A percentile compares a stretch with the other conserved stretches of the same genome.
Conservation (phyloP, 1,139 yeast genomes). For the Yamadazyma atmosphaerica region DNA sequence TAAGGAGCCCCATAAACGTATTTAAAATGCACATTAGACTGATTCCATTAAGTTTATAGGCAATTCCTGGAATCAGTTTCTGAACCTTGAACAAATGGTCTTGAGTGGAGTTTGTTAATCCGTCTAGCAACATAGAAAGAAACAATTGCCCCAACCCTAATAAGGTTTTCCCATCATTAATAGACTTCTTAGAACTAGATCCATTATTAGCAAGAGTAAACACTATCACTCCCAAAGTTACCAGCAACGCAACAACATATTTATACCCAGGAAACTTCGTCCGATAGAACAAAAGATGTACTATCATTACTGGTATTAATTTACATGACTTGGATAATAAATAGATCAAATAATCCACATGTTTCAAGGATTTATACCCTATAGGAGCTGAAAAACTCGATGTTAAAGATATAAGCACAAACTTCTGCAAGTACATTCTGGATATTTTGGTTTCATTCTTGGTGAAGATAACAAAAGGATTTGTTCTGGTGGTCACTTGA, state of each 20-base stretch:
- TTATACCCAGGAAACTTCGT: constrained; percentile 74
- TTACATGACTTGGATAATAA: constrained; percentile 92
- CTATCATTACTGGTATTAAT: constrained; percentile 85
- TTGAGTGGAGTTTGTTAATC: constrained; percentile 90
- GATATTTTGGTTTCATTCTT: constrained; percentile 22
- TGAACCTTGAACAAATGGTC: constrained; percentile 68
- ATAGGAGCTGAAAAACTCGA: constrained; percentile 83
- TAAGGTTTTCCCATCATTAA: constrained; percentile 41
- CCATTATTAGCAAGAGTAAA: constrained; percentile 56
- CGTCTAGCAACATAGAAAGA: constrained; percentile 76
- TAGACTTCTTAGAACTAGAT: constrained; percentile 17
- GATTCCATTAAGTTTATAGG: constrained; percentile 54
- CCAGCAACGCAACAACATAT: constrained; percentile 70
- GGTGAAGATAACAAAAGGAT: constrained; percentile 33
- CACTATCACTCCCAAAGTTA: constrained; percentile 77
- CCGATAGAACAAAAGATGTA: constrained; percentile 73
- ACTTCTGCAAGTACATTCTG: constrained; percentile 32
- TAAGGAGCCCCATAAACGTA: constrained; percentile 47
- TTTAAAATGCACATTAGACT: constrained; percentile 86
- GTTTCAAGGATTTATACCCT: constrained; percentile 71
- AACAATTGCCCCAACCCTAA: constrained; percentile 63
- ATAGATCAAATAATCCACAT: constrained; percentile 84
- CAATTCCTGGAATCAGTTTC: constrained; percentile 8
- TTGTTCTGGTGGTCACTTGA: constrained; percentile 26
- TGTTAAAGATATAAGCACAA: constrained; percentile 68